Percentiles rank a stretch among this genome's conserved stretches.
Evolutionary conservation across 2,329 filamentous ascomycete genomes (phyloP).

Genomic region (Rhytidhysteron rufulum): DNA sequence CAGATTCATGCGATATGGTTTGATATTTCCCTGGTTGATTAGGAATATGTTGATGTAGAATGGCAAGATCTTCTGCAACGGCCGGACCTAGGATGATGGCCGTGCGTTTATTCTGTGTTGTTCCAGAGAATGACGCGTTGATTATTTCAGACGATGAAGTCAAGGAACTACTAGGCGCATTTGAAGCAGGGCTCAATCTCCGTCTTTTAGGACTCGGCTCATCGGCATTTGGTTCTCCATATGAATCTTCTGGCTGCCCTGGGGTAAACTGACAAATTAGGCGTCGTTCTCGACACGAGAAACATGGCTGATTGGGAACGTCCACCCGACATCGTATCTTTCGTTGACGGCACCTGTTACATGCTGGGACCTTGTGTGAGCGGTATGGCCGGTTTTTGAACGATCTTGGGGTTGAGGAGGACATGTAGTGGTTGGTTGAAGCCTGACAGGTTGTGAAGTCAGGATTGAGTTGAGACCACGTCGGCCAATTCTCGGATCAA

Average conservation of each 20-base stretch:
- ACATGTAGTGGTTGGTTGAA: neutral
- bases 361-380: slow-evolving; percentile 42
- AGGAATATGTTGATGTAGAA: slow-evolving; percentile 37
- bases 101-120: slow-evolving; percentile 29
- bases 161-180: no score
- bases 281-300: slow-evolving; percentile 36
- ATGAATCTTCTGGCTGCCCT: slow-evolving; percentile 11
- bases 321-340: slow-evolving; percentile 42
- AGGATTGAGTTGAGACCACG: neutral
- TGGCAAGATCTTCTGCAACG: slow-evolving; percentile 39
- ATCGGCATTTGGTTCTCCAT: slow-evolving; percentile 12
- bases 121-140: slow-evolving; percentile 15
- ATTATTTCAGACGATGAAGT: no score
- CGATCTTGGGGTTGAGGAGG: slow-evolving; percentile 2
- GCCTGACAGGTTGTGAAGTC: neutral
- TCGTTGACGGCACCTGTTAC: slow-evolving; percentile 36
- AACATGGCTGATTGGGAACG: slow-evolving; percentile 35
- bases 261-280: slow-evolving; percentile 35
- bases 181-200: slow-evolving; percentile 23
- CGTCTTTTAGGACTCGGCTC: slow-evolving; percentile 22
- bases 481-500: no score
- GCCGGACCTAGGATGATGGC: slow-evolving; percentile 39
- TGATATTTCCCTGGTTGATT: slow-evolving; percentile 44
- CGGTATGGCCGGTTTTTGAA: slow-evolving; percentile 39
- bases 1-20: slow-evolving; percentile 45